Evolutionary conservation across 2,329 filamentous ascomycete genomes (phyloP).

Genomic region (Mycogone perniciosa): DNA sequence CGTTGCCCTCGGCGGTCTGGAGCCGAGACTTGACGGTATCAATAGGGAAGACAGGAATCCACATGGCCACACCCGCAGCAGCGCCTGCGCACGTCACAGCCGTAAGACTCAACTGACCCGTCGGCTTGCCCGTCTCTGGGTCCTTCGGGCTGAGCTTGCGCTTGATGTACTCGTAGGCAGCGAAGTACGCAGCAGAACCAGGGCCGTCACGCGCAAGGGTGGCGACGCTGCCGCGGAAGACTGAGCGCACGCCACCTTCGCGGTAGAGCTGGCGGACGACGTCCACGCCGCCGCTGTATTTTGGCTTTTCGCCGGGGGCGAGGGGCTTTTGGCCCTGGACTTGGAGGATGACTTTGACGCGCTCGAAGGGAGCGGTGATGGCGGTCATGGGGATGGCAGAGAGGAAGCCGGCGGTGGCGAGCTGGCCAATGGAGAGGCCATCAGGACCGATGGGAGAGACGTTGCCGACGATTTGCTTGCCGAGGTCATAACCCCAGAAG

Average conservation of each 20-base stretch:
- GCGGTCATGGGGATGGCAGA: conserved; percentile 94
- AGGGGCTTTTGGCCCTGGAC: conserved; percentile 92
- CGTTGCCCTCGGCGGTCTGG: conserved; percentile 83
- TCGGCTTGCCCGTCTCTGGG: conserved; percentile 61
- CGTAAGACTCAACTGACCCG: conserved; percentile 69
- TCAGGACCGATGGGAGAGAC: conserved; percentile 59
- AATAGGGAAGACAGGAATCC: conserved; percentile 96
- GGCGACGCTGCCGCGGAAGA: conserved; percentile 86
- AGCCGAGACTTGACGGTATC: conserved; percentile 93
- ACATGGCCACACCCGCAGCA: conserved; percentile 93
- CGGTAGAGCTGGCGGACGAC: conserved; percentile 90
- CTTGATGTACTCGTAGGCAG: conserved; percentile 96
- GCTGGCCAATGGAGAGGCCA: conserved; percentile 77
- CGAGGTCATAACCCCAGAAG: conserved; percentile 88
- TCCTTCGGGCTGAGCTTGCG: conserved; percentile 77
- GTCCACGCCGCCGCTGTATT: conserved; percentile 80
- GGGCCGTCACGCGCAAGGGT: conserved; percentile 92
- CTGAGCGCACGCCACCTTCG: conserved; percentile 81
- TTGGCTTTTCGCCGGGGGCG: conserved; percentile 83
- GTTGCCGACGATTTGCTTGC: conserved; percentile 76
- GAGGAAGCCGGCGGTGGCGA: conserved; percentile 92
- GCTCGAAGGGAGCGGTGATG: conserved; percentile 98
- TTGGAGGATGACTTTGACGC: conserved; percentile 96
- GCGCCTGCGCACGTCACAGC: conserved; percentile 85
- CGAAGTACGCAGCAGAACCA: conserved; percentile 91